Base-by-base conservation (phyloP, 495 filamentous ascomycete species). In the Xylaria flabelliformis region DNA sequence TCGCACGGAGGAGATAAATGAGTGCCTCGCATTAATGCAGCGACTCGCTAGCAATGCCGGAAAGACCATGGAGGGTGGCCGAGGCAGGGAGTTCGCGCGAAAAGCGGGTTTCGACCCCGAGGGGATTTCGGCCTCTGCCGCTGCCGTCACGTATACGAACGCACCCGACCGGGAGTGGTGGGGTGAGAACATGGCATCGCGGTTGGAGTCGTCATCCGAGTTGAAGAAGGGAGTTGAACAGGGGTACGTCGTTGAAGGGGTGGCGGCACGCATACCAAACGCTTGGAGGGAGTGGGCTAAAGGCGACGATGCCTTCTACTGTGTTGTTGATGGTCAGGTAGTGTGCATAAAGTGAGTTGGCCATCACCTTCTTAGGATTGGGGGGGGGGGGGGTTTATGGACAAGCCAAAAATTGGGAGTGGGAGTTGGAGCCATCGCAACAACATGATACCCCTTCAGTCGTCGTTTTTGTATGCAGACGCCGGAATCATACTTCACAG, bases 231-330 rank as follows among this genome's bases (percentile, higher is more conserved):
- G 73, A 7, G 36, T 83, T 17, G 77, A 84, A 64, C 51, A 74
- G 29, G 80, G 78, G 39, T 65, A 70, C 29, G 76, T 82, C 2
- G 79, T 75, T 26, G 77, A 82, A 62, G 74, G 75, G 64, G 79
- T 80, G 36, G 59, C 82, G 39, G 82, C 82, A 36, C 76, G 80
- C 64, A 84, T 85, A 81, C 74, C 76, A 15, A 69, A 76, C 62
- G 82, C 76, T 32, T 85, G 83, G 83, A 72, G 80, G 73, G 76
- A 76, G 72, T 86, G 82, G 82, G 78, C 73, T 7, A 73, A 69
- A 67, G 72, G 42, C 53, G 79, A 79, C 13, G 81, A 83, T 74
- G 81, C 76, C 32, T 56, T 66, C 48, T 71, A 64, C 36, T 66
- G 39, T 8, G 9, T 58, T 10, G 21, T 59, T 58, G 61, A 71